Conservation (phyloP, 805 yeast species). For the Komagataella pseudopastoris region DNA sequence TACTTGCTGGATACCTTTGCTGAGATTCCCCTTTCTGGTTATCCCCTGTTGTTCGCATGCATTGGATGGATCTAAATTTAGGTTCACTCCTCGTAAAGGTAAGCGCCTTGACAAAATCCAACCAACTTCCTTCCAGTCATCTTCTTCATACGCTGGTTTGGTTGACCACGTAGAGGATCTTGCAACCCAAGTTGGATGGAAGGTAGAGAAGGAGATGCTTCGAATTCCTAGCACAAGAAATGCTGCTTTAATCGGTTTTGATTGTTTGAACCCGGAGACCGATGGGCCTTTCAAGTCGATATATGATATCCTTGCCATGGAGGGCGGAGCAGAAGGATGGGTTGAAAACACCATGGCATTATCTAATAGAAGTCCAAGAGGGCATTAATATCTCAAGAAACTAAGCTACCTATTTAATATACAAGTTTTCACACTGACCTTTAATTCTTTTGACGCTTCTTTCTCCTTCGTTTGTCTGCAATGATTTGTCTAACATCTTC, state of each 20-base stretch:
- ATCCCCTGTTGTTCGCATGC: constrained; percentile 94
- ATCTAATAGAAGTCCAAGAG: constrained; percentile 57
- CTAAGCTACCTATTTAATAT: constrained; percentile 17
- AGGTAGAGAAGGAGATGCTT: constrained; percentile 70
- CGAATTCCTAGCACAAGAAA: constrained; percentile 92
- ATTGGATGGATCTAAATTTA: constrained; percentile 57
- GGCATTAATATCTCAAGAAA: constrained; percentile 43
- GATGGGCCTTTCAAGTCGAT: constrained; percentile 25
- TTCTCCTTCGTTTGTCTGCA: constrained; percentile 5
- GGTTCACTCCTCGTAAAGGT: constrained; percentile 30
- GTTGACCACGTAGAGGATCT: constrained; percentile 75
- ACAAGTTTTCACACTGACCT: constrained; percentile 14
- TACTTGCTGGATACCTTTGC: constrained; percentile 88
- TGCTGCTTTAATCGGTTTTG: constrained; percentile 72
- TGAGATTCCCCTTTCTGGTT: constrained; percentile 79
- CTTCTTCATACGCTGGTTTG: constrained; percentile 71
- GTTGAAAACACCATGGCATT: constrained; percentile 65
- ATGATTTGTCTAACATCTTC: constrained; percentile 7
- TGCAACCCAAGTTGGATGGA: constrained; percentile 68
- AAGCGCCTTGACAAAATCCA: constrained; percentile 5
- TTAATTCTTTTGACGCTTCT: constrained; percentile 22
- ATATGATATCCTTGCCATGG: constrained; percentile 50
- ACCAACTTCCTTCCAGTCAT: constrained; percentile 16
- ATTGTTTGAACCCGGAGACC: constrained; percentile 12
- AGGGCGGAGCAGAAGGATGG: constrained; percentile 91